Evolutionary conservation across 2,329 filamentous ascomycete genomes (phyloP).

Genomic region (Sporothrix pallida): DNA sequence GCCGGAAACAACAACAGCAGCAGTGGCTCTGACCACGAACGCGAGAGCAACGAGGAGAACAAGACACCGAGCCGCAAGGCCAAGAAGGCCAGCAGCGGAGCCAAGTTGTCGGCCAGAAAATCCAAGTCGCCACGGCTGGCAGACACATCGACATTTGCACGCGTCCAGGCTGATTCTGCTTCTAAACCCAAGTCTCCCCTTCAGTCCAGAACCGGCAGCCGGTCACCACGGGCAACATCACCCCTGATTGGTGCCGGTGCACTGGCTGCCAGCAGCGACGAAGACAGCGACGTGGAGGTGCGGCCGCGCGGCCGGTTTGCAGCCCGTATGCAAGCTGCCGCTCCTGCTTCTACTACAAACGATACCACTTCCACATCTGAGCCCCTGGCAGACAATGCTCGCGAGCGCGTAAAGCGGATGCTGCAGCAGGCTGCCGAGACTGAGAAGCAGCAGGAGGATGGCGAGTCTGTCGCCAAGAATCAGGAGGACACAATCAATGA

Average conservation of each 20-base stretch:
- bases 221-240: slow-evolving; percentile 15
- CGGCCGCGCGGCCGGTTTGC: slow-evolving; percentile 69
- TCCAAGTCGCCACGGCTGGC: neutral
- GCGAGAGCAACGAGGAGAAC: slow-evolving; percentile 30
- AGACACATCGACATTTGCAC: slow-evolving; percentile 28
- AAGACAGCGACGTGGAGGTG: slow-evolving; percentile 57
- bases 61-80: slow-evolving; percentile 20
- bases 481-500: slow-evolving; percentile 35
- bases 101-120: slow-evolving; percentile 10
- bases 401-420: slow-evolving; percentile 53
- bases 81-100: slow-evolving; percentile 24
- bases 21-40: slow-evolving; percentile 29
- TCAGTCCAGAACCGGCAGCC: neutral
- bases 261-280: slow-evolving; percentile 37
- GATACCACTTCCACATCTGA: slow-evolving; percentile 33
- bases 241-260: slow-evolving; percentile 7
- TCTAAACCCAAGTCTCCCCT: slow-evolving; percentile 32
- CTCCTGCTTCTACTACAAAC: neutral
- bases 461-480: neutral
- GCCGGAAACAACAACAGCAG: slow-evolving; percentile 29
- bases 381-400: slow-evolving; percentile 44
- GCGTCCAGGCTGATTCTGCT: neutral
- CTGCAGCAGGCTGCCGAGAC: slow-evolving; percentile 45
- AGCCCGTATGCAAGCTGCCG: slow-evolving; percentile 61
- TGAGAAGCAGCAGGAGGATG: slow-evolving; percentile 36